phyloP scores from a whole-genome alignment of 2,329 filamentous ascomycete species.

The Lachnellula hyalina region DNA sequence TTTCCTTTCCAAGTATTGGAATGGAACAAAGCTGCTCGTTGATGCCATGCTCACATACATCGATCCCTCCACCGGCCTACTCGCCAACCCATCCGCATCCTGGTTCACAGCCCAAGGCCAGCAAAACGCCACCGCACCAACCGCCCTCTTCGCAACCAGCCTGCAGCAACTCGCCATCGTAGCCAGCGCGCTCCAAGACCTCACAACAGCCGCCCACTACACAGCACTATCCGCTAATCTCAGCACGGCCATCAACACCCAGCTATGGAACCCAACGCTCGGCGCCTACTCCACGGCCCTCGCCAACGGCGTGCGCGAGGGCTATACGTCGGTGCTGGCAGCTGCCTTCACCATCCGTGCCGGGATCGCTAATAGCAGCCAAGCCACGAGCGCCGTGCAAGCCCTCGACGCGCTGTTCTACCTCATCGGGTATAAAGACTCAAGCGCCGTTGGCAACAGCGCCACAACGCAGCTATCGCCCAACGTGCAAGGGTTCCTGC shows the following conservation, averaged over 20 bases:
- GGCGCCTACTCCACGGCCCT: slow-evolving; percentile 32
- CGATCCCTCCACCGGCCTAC: slow-evolving; percentile 3
- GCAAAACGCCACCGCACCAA: slow-evolving; percentile 2
- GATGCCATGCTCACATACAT: slow-evolving; percentile 3
- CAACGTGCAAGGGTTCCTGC: slow-evolving; percentile 41
- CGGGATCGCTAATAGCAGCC: slow-evolving; percentile 31
- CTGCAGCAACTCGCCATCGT: slow-evolving; percentile 26
- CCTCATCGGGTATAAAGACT: slow-evolving; percentile 35
- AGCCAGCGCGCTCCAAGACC: slow-evolving; percentile 31
- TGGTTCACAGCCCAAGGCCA: slow-evolving; percentile 3
- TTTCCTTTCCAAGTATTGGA: slow-evolving; percentile 1
- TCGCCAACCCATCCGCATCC: background rate
- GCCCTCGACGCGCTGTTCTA: slow-evolving; percentile 30
- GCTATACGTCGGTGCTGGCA: slow-evolving; percentile 32
- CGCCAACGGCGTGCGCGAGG: slow-evolving; percentile 7
- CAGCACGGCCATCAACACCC: slow-evolving; percentile 26
- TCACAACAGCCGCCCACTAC: slow-evolving; percentile 22
- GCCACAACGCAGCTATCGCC: slow-evolving; percentile 35
- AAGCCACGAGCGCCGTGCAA: slow-evolving; percentile 28
- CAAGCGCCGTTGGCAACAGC: slow-evolving; percentile 13
- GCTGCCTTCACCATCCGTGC: slow-evolving; percentile 33
- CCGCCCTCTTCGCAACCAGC: slow-evolving; percentile 10
- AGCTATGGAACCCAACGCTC: slow-evolving; percentile 31
- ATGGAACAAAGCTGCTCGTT: slow-evolving; percentile 3
- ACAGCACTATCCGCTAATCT: slow-evolving; percentile 20